Percentiles rank a stretch among this genome's conserved stretches.
Conservation (phyloP, 2,329 filamentous ascomycete species). For the Macrophomina phaseolina region DNA sequence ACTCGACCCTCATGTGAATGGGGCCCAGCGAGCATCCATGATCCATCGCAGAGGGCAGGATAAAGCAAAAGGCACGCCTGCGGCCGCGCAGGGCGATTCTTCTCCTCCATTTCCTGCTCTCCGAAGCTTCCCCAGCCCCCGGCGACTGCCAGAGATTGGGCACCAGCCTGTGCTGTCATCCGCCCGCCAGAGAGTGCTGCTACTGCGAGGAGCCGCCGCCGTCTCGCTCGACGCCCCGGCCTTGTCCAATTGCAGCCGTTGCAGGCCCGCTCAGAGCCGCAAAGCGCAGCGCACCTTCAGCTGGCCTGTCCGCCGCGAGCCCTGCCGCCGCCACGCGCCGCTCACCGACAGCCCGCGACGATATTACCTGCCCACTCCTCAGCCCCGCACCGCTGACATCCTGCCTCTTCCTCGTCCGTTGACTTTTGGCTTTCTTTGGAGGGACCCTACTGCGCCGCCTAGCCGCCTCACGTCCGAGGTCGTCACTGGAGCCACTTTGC, state of each 20-base stretch:
- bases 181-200: constrained; percentile 13
- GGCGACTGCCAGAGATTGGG: not conserved
- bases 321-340: constrained; percentile 23
- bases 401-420: constrained; percentile 11
- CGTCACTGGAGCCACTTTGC: not conserved
- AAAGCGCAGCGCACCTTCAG: constrained; percentile 17
- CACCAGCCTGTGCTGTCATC: constrained; percentile 24
- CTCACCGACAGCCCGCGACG: constrained; percentile 24
- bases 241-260: constrained; percentile 21
- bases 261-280: constrained; percentile 24
- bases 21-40: constrained; percentile 22
- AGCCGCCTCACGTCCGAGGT: constrained; percentile 33
- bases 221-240: constrained; percentile 11
- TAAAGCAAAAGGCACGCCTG: constrained; percentile 23
- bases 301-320: constrained; percentile 22
- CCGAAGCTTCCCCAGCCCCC: not conserved
- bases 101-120: constrained; percentile 13
- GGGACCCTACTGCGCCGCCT: not conserved
- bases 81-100: constrained; percentile 9
- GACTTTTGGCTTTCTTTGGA: constrained; percentile 18
- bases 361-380: constrained; percentile 25
- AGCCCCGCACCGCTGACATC: constrained; percentile 17
- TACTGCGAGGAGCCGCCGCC: constrained; percentile 21
- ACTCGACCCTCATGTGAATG: constrained; percentile 21
- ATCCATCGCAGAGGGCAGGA: constrained; percentile 18